Conservation (phyloP, 768 basidiomycete species). For the Postia placenta region DNA sequence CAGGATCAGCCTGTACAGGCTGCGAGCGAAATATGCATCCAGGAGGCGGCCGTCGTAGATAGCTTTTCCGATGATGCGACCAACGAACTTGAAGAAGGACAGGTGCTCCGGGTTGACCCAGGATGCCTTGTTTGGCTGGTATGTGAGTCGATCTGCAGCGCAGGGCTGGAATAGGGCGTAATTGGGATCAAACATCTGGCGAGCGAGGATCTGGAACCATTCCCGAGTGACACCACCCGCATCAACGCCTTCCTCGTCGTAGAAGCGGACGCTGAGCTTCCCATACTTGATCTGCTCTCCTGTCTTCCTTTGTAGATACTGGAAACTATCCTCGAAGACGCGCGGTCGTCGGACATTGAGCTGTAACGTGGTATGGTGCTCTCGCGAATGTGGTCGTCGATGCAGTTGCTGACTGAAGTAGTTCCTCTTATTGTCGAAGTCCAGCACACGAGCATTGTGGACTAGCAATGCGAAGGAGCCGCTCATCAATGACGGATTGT, state of each 20-base stretch:
- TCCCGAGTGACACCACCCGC: constrained; percentile 97
- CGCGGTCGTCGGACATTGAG: constrained; percentile 85
- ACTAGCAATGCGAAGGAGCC: constrained; percentile 96
- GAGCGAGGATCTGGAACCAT: constrained; percentile 97
- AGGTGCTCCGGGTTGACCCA: constrained; percentile 95
- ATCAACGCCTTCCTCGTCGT: constrained; percentile 96
- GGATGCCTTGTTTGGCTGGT: constrained; percentile 92
- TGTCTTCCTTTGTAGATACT: constrained; percentile 79
- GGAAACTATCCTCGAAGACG: constrained; percentile 98
- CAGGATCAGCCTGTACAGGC: constrained; percentile 91
- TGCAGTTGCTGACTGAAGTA: constrained; percentile 92
- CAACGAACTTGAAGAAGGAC: constrained; percentile 98
- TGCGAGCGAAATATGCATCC: constrained; percentile 97
- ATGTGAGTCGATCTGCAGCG: constrained; percentile 89
- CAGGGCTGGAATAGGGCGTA: constrained; percentile 98
- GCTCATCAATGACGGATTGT: constrained; percentile 96
- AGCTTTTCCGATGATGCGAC: constrained; percentile 95
- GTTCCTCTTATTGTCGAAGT: constrained; percentile 99
- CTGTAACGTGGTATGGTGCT: constrained; percentile 79
- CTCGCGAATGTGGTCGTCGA: constrained; percentile 69
- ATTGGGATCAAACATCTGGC: constrained; percentile 99
- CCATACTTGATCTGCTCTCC: constrained; percentile 98
- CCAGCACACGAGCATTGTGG: constrained; percentile 92
- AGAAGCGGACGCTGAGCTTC: constrained; percentile 93
- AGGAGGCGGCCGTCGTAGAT: constrained; percentile 94